Percentiles rank a stretch among this genome's conserved stretches.
phyloP scores from a whole-genome alignment of 495 filamentous ascomycete species.

The Neurospora sp. region DNA sequence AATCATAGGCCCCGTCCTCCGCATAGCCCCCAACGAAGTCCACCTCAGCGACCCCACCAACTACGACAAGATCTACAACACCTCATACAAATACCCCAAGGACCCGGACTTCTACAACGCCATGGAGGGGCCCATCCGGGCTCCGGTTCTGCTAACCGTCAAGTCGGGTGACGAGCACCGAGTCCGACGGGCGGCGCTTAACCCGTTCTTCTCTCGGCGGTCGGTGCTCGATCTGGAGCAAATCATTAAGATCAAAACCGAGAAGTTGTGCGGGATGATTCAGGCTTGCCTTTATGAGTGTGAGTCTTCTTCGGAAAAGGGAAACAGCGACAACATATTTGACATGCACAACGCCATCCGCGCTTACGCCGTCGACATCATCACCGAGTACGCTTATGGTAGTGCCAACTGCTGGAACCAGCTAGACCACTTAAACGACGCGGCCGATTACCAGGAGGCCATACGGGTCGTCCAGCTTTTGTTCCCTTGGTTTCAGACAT shows the following conservation, averaged over 20 bases:
- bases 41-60: conserved; percentile 31
- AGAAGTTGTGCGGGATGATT: conserved; percentile 10
- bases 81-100: conserved; percentile 23
- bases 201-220: conserved; percentile 35
- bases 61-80: conserved; percentile 29
- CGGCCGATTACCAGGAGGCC: conserved; percentile 13
- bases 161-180: conserved; percentile 23
- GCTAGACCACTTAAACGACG: conserved; percentile 2
- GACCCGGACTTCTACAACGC: conserved; percentile 9
- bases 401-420: conserved; percentile 18
- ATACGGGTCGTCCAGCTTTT: conserved; percentile 8
- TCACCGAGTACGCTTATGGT: conserved; percentile 37
- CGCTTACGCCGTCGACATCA: conserved; percentile 32
- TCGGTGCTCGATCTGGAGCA: conserved; percentile 24
- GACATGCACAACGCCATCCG: conserved; percentile 23
- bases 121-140: conserved; percentile 3
- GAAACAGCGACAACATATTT: conserved; percentile 7
- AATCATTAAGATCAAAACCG: conserved; percentile 14
- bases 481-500: conserved; percentile 11
- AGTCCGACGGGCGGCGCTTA: conserved; percentile 21
- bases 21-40: conserved; percentile 29
- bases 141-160: conserved; percentile 14
- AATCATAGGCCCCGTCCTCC: conserved; percentile 26
- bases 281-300: not conserved
- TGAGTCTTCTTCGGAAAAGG: not conserved